Percentiles rank a stretch among this genome's conserved stretches.
These are phyloP conservation scores for Artemisia argyi DNA, from an alignment of 129 eudicot species.

Conservation along the genomic window DNA sequence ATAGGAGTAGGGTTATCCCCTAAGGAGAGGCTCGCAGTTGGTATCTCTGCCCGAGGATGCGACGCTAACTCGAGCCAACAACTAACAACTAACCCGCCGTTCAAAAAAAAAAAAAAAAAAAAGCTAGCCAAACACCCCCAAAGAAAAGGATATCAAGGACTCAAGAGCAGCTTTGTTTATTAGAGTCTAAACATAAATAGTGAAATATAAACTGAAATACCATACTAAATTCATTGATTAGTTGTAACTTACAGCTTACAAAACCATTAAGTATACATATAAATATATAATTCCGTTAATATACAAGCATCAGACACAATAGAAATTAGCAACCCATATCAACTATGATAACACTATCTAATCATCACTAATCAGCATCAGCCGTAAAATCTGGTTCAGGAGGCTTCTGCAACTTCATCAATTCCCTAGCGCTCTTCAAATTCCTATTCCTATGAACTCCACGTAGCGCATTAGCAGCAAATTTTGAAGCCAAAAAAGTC, in stretches of 20 bases:
- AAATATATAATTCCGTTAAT: slow-evolving; percentile 25
- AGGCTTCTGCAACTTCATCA: slow-evolving; percentile 88
- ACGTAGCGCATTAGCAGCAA: slow-evolving; percentile 89
- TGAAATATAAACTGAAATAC: slow-evolving; percentile 1
- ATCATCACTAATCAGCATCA: slow-evolving; percentile 62
- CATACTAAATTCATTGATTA: slow-evolving; percentile 19
- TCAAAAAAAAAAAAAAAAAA: no score
- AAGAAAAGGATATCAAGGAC: no score
- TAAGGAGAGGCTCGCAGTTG: no score
- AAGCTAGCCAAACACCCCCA: no score
- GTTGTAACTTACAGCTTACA: slow-evolving; percentile 28
- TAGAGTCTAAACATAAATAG: background rate
- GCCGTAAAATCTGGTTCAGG: slow-evolving; percentile 92
- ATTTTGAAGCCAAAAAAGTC: slow-evolving; percentile 74
- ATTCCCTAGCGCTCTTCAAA: slow-evolving; percentile 67
- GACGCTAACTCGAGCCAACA: no score
- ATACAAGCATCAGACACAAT: slow-evolving; percentile 30
- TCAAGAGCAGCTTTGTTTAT: no score
- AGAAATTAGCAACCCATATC: background rate
- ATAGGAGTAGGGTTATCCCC: no score
- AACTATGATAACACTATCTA: background rate
- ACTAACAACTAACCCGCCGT: no score
- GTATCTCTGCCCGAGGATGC: no score
- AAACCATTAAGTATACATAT: slow-evolving; percentile 14
- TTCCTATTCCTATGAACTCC: slow-evolving; percentile 89